These are phyloP conservation scores for Linnemannia exigua DNA, from an alignment of 192 early-diverging fungal species.

Conservation along the genomic window DNA sequence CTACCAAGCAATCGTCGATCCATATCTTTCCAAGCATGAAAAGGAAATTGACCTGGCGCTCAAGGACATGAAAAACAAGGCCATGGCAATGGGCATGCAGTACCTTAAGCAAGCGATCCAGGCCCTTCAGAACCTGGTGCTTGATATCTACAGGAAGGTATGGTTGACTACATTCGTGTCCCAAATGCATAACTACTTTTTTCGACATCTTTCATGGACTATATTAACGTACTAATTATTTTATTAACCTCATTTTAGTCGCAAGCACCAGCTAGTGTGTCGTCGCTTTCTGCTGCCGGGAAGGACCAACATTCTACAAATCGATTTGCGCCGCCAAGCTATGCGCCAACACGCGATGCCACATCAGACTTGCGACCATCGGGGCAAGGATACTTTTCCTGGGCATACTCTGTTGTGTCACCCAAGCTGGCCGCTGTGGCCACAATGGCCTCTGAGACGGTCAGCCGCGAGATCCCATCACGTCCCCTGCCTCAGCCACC, in stretches of 20 bases:
- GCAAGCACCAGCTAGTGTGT: neutral
- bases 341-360: neutral
- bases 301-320: neutral
- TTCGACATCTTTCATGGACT: too few species aligned
- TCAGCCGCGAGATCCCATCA: constrained; percentile 22
- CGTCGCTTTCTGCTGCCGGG: constrained; percentile 1
- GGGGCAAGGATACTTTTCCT: constrained; percentile 20
- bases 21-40: constrained; percentile 45
- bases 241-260: neutral
- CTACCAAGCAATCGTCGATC: constrained; percentile 43
- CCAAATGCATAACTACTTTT: neutral
- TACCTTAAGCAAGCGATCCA: constrained; percentile 48
- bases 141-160: constrained; percentile 55
- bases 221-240: neutral
- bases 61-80: constrained; percentile 38
- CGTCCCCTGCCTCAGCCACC: constrained; percentile 37
- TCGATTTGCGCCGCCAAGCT: neutral
- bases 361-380: neutral
- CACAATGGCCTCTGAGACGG: constrained; percentile 35
- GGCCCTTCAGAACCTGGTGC: constrained; percentile 28
- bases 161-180: neutral
- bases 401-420: constrained; percentile 35
- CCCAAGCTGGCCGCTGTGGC: constrained; percentile 44
- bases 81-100: constrained; percentile 47
- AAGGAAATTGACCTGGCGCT: constrained; percentile 46